Conservation (phyloP, 1,284 basidiomycete genomes). For the Vanrija sp. region DNA sequence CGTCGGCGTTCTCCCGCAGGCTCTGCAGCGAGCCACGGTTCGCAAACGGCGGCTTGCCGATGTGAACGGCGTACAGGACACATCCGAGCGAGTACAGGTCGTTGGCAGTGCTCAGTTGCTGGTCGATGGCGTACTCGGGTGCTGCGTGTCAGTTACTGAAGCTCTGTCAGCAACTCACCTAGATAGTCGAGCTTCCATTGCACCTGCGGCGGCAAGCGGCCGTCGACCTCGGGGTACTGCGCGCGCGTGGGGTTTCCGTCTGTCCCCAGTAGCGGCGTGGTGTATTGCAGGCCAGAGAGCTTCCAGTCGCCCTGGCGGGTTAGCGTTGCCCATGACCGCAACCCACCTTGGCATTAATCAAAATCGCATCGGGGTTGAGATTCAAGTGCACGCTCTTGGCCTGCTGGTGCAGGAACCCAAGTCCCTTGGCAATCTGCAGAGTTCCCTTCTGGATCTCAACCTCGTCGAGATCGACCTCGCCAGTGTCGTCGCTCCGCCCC, state of each 20-base stretch:
- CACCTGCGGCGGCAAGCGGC: conserved; percentile 69
- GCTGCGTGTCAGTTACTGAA: conserved; percentile 54
- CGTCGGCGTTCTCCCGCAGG: conserved; percentile 72
- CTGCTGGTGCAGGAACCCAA: conserved; percentile 87
- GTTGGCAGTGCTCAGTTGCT: conserved; percentile 74
- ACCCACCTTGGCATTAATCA: conserved; percentile 81
- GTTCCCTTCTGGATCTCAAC: conserved; percentile 92
- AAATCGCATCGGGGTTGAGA: conserved; percentile 71
- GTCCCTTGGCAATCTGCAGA: conserved; percentile 85
- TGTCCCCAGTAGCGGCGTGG: conserved; percentile 67
- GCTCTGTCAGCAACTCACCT: conserved; percentile 55
- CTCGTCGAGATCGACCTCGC: conserved; percentile 66
- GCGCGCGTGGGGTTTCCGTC: conserved; percentile 74
- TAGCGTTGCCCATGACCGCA: background rate
- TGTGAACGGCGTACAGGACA: conserved; percentile 83
- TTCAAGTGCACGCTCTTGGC: conserved; percentile 91
- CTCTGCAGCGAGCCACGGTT: conserved; percentile 78
- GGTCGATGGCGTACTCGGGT: conserved; percentile 91
- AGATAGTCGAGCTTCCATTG: conserved; percentile 95
- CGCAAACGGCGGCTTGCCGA: conserved; percentile 79
- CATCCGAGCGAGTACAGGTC: conserved; percentile 95
- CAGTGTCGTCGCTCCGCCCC: conserved; percentile 57
- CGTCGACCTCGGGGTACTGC: conserved; percentile 85
- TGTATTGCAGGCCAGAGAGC: conserved; percentile 81
- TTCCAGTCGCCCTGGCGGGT: conserved; percentile 89